These are phyloP conservation scores for Melastoma malabathricum DNA, from an alignment of 345 rosid species.

Conservation along the genomic window DNA sequence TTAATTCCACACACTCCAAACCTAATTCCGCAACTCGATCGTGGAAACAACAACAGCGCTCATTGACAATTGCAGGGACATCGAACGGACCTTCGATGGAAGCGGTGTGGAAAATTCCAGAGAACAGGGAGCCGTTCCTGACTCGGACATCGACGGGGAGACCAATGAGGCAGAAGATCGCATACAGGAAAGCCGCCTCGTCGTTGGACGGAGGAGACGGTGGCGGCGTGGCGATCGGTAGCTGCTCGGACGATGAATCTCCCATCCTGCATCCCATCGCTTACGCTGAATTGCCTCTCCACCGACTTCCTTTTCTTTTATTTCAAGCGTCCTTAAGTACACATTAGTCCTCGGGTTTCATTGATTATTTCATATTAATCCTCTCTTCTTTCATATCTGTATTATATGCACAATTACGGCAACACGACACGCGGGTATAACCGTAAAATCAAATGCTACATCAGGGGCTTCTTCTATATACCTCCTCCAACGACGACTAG, in stretches of 20 bases:
- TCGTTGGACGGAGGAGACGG: not conserved
- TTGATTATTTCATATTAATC: too few species aligned
- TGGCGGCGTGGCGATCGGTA: constrained; percentile 26
- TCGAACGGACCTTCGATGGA: constrained; percentile 35
- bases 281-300: not conserved
- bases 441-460: not conserved
- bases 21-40: not conserved
- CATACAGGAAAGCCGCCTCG: constrained; percentile 30
- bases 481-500: not conserved
- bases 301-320: not conserved
- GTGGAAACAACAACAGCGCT: too few species aligned
- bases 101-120: constrained; percentile 73
- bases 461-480: fast-evolving
- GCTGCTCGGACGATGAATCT: constrained; percentile 14
- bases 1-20: not conserved
- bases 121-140: constrained; percentile 66
- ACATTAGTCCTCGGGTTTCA: too few species aligned
- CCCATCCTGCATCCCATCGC: constrained; percentile 35
- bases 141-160: constrained; percentile 68
- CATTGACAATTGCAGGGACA: not conserved
- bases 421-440: not conserved
- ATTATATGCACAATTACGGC: too few species aligned
- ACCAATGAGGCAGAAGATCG: constrained; percentile 63
- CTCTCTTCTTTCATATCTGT: too few species aligned
- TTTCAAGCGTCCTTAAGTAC: not conserved